phyloP scores from a whole-genome alignment of 805 yeast species.

The Saccharomycopsis selenospora region DNA sequence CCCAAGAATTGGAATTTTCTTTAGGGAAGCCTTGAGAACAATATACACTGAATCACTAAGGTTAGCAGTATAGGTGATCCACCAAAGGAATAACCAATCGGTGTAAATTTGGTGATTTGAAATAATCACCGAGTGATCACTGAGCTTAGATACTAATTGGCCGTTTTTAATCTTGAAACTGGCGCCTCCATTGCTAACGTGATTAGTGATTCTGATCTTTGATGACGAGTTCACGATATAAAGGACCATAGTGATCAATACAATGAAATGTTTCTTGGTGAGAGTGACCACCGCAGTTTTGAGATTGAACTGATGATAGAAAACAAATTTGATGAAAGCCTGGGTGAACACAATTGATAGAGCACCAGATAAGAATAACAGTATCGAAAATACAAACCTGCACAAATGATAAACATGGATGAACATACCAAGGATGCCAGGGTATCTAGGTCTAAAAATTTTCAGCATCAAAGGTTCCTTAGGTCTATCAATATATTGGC shows the following conservation, averaged over 20 bases:
- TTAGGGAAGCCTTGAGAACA: slow-evolving; percentile 69
- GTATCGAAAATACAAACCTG: slow-evolving; percentile 25
- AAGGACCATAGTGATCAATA: slow-evolving; percentile 37
- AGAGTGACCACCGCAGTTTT: slow-evolving; percentile 39
- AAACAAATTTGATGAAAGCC: slow-evolving; percentile 30
- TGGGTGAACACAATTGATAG: slow-evolving; percentile 44
- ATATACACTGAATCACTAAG: slow-evolving; percentile 61
- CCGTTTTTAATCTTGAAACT: slow-evolving; percentile 28
- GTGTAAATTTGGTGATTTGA: slow-evolving; percentile 93
- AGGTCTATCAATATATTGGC: too few relatives aligned
- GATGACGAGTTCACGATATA: slow-evolving; percentile 46
- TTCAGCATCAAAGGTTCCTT: too few relatives aligned
- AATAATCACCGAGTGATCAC: slow-evolving; percentile 54
- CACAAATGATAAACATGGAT: slow-evolving; percentile 22
- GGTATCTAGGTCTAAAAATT: not conserved
- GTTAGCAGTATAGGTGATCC: slow-evolving; percentile 62
- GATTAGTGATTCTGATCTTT: slow-evolving; percentile 40
- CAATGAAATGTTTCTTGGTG: slow-evolving; percentile 54
- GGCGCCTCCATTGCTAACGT: slow-evolving; percentile 28
- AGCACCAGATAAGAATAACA: slow-evolving; percentile 32
- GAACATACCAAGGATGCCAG: not conserved
- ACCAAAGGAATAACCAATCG: slow-evolving; percentile 93
- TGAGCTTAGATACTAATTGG: slow-evolving; percentile 26
- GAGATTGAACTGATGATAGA: slow-evolving; percentile 25
- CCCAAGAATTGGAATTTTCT: slow-evolving; percentile 68